Base-by-base conservation (phyloP, 345 rosid genomes). In the Eutrema yunnanense region DNA sequence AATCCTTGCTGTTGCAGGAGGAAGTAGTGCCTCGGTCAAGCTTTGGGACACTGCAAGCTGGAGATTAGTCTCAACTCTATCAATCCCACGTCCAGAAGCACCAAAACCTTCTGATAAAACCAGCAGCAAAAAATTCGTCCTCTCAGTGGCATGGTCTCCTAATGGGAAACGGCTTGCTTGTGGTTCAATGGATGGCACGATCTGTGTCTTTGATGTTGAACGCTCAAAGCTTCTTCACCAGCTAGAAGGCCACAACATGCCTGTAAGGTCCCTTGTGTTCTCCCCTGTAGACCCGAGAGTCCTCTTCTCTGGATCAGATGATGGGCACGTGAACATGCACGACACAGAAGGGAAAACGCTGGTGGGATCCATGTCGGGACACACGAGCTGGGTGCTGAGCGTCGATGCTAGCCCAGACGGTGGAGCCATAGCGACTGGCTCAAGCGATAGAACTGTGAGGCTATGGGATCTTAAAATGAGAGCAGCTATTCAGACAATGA, bases 11-110 rank as follows among this genome's bases (percentile, higher is more conserved):
- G 99, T 95, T 72, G 99, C 98, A 14, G 96, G 99, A 46, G 98
- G 98, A 13, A 96, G 99, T 64, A 90, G 99, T 70, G 98, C 98
- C 43, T 87, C 98, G 1, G 83, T 92, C 78, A 88, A 90, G 86
- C 88, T 92, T 33, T 95, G 98, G 99, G 96, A 95, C 82, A 92
- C 98, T 32, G 88, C 90, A 56, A 86, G 96, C 53, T 95, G 99
- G 99, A 90, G 83, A 72, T 71, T 92, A 73, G 71, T 77, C 62
- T 74, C 90, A 26, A 86, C 89, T 58, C 82, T 90, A 30, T 81
- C 92, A 19, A 76, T 95, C 64, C 98, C 99, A 37, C 91, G 90
- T 27, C 98, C 90, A 11, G 97, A 95, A 66, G 88, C 83, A 66
- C 79, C 83, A 8, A 95, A 95, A 78, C 91, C 90, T 9, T 76